Evolutionary conservation across 2,329 filamentous ascomycete species (phyloP).

Genomic region (Cryoendolithus antarcticus): DNA sequence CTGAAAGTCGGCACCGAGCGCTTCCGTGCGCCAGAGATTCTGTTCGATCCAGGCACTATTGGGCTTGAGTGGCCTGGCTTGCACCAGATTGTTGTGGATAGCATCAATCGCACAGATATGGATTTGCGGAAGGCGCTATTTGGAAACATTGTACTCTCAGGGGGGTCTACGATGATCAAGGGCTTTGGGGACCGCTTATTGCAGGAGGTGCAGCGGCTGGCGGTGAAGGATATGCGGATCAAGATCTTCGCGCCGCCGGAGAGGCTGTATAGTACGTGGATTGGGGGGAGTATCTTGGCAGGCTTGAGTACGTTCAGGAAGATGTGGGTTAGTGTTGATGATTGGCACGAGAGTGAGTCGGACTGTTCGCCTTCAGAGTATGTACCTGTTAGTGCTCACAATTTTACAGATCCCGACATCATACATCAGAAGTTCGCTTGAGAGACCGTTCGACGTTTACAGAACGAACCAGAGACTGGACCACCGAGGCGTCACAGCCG

Average conservation of each 20-base stretch:
- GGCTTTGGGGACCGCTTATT: constrained; percentile 90
- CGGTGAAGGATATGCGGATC: constrained; percentile 98
- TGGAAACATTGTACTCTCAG: constrained; percentile 93
- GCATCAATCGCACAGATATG: constrained; percentile 88
- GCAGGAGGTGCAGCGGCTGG: constrained; percentile 81
- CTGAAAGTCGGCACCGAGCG: constrained; percentile 90
- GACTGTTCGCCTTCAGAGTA: background rate
- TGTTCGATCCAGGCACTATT: constrained; percentile 95
- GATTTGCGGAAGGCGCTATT: constrained; percentile 90
- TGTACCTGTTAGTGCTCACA: constrained; percentile 3
- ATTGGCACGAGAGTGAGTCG: constrained; percentile 78
- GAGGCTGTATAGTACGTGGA: constrained; percentile 98
- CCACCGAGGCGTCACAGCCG: background rate
- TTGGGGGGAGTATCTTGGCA: constrained; percentile 91
- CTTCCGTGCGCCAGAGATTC: constrained; percentile 90
- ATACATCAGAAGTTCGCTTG: constrained; percentile 96
- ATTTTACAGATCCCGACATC: constrained; percentile 61
- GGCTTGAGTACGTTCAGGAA: constrained; percentile 97
- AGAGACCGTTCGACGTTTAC: background rate
- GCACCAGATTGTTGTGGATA: constrained; percentile 94
- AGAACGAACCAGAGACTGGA: no score
- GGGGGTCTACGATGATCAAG: constrained; percentile 90
- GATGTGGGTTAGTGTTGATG: constrained; percentile 99
- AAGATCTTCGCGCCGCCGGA: constrained; percentile 98
- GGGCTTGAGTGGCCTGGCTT: constrained; percentile 93